Conservation (phyloP, 495 filamentous ascomycete species). For the Beverwykella pulmonaria region DNA sequence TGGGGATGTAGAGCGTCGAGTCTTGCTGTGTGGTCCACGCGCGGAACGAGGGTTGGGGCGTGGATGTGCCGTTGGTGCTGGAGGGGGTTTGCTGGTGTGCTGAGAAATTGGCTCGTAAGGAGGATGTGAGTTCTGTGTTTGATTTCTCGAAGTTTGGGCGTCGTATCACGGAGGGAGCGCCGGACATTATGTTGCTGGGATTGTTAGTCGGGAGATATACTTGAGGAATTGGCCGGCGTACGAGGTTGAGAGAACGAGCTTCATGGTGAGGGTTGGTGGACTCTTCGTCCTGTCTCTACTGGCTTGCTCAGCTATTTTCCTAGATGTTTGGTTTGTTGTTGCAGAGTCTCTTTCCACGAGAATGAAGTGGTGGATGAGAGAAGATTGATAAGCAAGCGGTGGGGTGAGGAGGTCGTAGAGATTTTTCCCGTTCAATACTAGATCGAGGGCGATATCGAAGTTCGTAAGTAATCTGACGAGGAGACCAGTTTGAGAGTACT, state of each 20-base stretch:
- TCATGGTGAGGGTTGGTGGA: conserved; percentile 48
- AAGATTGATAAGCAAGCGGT: not conserved
- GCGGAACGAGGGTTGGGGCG: conserved; percentile 46
- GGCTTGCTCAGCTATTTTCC: not conserved
- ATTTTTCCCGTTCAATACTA: not conserved
- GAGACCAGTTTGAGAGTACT: no score
- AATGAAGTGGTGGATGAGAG: not conserved
- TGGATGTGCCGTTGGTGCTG: conserved; percentile 37
- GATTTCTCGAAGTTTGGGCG: conserved; percentile 73
- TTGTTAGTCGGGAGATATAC: conserved; percentile 11
- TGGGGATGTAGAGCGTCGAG: conserved; percentile 71
- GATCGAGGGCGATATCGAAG: not conserved
- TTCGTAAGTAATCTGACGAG: not conserved
- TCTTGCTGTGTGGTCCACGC: conserved; percentile 68
- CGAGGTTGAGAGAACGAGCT: conserved; percentile 88
- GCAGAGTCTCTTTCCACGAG: not conserved
- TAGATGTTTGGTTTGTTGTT: not conserved
- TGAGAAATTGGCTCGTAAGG: conserved; percentile 78
- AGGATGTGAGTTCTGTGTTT: conserved; percentile 83
- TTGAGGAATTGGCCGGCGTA: conserved; percentile 48
- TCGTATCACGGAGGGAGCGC: conserved; percentile 76
- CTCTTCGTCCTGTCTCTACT: not conserved
- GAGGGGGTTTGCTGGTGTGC: conserved; percentile 46
- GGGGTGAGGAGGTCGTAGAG: not conserved
- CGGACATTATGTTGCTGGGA: conserved; percentile 79